These are phyloP conservation scores for Globisporangium spinosum DNA, from an alignment of 352 stramenopile species.

Conservation along the genomic window DNA sequence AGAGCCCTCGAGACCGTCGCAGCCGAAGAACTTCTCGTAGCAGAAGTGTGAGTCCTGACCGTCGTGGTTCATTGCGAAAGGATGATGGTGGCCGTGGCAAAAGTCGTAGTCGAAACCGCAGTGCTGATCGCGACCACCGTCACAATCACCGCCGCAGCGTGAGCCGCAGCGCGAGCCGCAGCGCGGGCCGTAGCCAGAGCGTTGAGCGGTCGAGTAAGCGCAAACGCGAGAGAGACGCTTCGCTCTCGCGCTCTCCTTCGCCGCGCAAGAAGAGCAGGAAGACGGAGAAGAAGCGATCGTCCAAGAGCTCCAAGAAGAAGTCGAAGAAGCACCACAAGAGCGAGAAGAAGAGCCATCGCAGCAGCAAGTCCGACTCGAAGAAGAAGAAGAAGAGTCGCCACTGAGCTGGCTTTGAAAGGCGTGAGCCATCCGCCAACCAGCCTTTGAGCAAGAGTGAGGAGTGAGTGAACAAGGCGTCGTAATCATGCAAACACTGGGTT, in stretches of 20 bases:
- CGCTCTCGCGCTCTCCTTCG: constrained; percentile 8
- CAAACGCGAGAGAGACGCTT: constrained; percentile 4
- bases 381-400: constrained; percentile 17
- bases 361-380: constrained; percentile 23
- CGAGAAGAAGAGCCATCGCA: constrained; percentile 27
- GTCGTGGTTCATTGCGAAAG: constrained; percentile 7
- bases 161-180: constrained; percentile 28
- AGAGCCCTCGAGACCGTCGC: constrained; percentile 7
- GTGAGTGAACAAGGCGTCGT: background rate
- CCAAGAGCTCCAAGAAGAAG: constrained; percentile 34
- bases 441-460: background rate
- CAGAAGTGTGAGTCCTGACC: constrained; percentile 11
- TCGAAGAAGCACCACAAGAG: constrained; percentile 50
- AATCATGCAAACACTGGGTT: background rate
- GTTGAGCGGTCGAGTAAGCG: constrained; percentile 7
- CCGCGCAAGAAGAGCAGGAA: constrained; percentile 32
- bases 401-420: background rate
- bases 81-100: constrained; percentile 7
- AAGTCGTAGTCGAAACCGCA: constrained; percentile 32
- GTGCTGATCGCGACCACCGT: constrained; percentile 14
- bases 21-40: constrained; percentile 12
- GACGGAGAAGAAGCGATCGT: constrained; percentile 22
- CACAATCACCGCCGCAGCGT: constrained; percentile 9
- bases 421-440: background rate
- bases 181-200: constrained; percentile 16